phyloP scores from a whole-genome alignment of 768 basidiomycete genomes.

The Pleurotus ostreatus region DNA sequence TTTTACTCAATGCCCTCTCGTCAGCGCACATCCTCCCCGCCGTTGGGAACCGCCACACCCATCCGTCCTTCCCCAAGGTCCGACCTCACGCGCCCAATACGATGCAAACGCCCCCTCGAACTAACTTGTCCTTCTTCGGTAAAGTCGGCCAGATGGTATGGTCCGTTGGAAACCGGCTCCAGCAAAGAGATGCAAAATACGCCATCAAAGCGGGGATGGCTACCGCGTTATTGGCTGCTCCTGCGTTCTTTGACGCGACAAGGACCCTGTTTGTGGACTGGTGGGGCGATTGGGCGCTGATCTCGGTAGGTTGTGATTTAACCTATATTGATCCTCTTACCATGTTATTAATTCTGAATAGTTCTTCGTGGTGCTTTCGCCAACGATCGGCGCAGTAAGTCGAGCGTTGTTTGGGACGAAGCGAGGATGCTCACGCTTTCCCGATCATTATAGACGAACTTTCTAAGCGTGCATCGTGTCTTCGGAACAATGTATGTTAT shows the following conservation, averaged over 20 bases:
- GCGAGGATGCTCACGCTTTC: conserved; percentile 9
- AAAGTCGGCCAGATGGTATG: conserved; percentile 68
- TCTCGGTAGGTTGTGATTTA: conserved; percentile 56
- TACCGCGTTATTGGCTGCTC: conserved; percentile 75
- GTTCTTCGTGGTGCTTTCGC: conserved; percentile 91
- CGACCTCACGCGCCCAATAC: conserved; percentile 83
- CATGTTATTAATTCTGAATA: conserved; percentile 17
- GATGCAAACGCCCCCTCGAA: conserved; percentile 68
- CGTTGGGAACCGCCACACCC: conserved; percentile 34
- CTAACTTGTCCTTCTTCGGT: conserved; percentile 56
- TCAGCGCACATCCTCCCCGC: background rate
- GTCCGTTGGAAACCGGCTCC: conserved; percentile 60
- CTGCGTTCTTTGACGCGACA: conserved; percentile 82
- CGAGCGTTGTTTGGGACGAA: background rate
- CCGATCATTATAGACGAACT: conserved; percentile 63
- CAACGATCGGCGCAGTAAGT: conserved; percentile 78
- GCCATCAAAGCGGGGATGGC: conserved; percentile 86
- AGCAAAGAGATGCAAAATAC: conserved; percentile 78
- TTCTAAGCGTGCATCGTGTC: conserved; percentile 76
- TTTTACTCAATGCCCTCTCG: background rate
- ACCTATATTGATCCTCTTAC: too few relatives aligned
- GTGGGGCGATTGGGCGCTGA: conserved; percentile 93
- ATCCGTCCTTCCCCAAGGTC: conserved; percentile 76
- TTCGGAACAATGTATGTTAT: conserved; percentile 74
- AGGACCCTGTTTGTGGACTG: conserved; percentile 77